These are phyloP conservation scores for Nakaseomyces sp. DNA, from an alignment of 1,139 yeast species.

Conservation along the genomic window DNA sequence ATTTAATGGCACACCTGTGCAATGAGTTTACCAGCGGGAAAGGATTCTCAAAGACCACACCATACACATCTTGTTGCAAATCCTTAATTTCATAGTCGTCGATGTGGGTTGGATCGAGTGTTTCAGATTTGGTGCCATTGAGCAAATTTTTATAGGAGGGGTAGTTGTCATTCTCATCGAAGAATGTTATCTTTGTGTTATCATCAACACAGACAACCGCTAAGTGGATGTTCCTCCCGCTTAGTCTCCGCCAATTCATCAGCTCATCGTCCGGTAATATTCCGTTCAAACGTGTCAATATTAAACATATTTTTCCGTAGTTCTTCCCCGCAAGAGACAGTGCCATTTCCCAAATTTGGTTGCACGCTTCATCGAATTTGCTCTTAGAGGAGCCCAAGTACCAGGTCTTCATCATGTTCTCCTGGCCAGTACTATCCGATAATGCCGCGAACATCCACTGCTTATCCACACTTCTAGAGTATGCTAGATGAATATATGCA, in stretches of 20 bases:
- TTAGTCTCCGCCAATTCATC: slow-evolving; percentile 65
- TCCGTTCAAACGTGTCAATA: slow-evolving; percentile 60
- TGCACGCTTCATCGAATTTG: slow-evolving; percentile 47
- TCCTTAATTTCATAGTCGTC: slow-evolving; percentile 41
- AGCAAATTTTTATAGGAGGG: slow-evolving; percentile 32
- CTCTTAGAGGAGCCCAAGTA: slow-evolving; percentile 39
- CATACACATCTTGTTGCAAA: slow-evolving; percentile 50
- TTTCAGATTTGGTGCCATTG: slow-evolving; percentile 19
- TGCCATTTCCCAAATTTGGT: slow-evolving; percentile 51
- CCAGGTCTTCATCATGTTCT: slow-evolving; percentile 62
- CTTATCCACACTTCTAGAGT: slow-evolving; percentile 70
- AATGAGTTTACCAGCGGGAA: slow-evolving; percentile 63
- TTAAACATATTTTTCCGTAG: slow-evolving; percentile 52
- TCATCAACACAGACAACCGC: slow-evolving; percentile 68
- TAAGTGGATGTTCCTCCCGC: slow-evolving; percentile 54
- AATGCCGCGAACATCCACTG: slow-evolving; percentile 84
- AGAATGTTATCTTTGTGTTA: slow-evolving; percentile 48
- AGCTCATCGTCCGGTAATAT: slow-evolving; percentile 73
- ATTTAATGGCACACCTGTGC: slow-evolving; percentile 58
- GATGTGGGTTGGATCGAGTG: slow-evolving; percentile 16
- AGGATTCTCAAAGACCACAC: slow-evolving; percentile 51
- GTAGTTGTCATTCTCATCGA: slow-evolving; percentile 29
- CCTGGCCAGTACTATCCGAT: slow-evolving; percentile 75
- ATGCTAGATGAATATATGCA: slow-evolving; percentile 73
- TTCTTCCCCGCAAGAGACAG: slow-evolving; percentile 33